Base-by-base conservation (phyloP, 441 rosid genomes). In the Arabidopsis hybrid region DNA sequence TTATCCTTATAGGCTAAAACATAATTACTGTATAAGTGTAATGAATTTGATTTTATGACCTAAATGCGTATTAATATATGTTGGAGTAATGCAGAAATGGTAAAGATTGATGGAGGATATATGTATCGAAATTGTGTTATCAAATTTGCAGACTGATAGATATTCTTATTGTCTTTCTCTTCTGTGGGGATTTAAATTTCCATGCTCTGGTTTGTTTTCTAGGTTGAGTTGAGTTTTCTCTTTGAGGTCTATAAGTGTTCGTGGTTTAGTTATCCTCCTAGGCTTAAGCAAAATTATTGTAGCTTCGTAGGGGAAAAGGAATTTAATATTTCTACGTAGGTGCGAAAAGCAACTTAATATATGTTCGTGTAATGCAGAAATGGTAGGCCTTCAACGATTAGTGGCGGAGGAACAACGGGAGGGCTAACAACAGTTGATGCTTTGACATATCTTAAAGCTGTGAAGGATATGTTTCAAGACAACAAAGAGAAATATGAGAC, bases 401-500 rank as follows among this genome's bases (percentile, higher is more conserved):
- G 67, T 62, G 67, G 67, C 2, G 66, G 51, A 12, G 49, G 16
- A 11, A 21, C 5, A 13, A 61, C n/a, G 4, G 88, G 80, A 75
- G 89, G 85, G 78, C 85, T 90, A 59, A 93, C 98, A 11, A 86
- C 93, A 49, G 84, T 71, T 49, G 98, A 96, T 83, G 99, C 98
- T 47, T 78, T 92, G 75, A 74, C 88, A 1, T 96, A 96, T 84
- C 93, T 96, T 56, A 91, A 91, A 81, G 88, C 91, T 6, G 98
- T 96, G 70, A 92, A 83, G 74, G 91, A 89, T 55, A 88, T 86
- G 67, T 96, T 96, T 83, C 89, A 83, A 59, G 96, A 96, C 57
- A 83, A 91, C 53, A 82, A 85, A 71, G 97, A 91, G 36, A 92
- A 87, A 65, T 96, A 93, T 55, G 96, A 91, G 13, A 91, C 87